Conservation (phyloP, 441 rosid species). For the Theobroma grandiflorum region DNA sequence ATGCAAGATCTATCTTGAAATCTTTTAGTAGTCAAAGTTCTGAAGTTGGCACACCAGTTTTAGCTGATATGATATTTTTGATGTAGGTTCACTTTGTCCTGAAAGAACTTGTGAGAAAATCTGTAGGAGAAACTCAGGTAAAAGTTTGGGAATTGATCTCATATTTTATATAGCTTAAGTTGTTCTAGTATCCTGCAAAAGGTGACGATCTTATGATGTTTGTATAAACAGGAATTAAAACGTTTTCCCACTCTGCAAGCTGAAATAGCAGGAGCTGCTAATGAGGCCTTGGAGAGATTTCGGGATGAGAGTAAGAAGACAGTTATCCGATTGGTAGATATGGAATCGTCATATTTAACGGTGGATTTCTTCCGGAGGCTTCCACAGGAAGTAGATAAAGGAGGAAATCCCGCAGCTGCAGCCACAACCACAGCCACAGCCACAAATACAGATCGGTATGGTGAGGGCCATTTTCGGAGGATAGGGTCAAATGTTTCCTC, state of each 20-base stretch:
- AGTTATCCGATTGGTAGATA: slow-evolving; percentile 74
- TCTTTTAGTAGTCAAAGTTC: not conserved
- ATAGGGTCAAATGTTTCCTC: slow-evolving; percentile 84
- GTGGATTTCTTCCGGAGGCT: slow-evolving; percentile 90
- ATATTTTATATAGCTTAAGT: not conserved
- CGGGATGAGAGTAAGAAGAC: slow-evolving; percentile 82
- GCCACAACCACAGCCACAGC: slow-evolving; percentile 27
- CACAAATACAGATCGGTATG: slow-evolving; percentile 52
- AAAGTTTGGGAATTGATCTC: slow-evolving; percentile 7
- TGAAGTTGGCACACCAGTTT: not conserved
- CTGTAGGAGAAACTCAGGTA: slow-evolving; percentile 85
- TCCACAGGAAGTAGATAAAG: slow-evolving; percentile 74
- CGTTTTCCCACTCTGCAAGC: slow-evolving; percentile 84
- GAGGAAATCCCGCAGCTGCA: slow-evolving; percentile 42
- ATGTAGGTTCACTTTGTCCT: slow-evolving; percentile 77
- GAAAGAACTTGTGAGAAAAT: slow-evolving; percentile 85
- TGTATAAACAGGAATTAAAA: slow-evolving; percentile 62
- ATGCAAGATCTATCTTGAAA: not conserved
- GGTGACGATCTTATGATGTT: slow-evolving; percentile 5
- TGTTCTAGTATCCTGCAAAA: not conserved
- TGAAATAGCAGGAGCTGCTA: slow-evolving; percentile 74
- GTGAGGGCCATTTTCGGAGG: slow-evolving; percentile 79
- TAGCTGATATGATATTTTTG: slow-evolving; percentile 20
- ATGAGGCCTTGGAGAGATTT: slow-evolving; percentile 72
- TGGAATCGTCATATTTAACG: slow-evolving; percentile 88